Evolutionary conservation across 1,284 basidiomycete species (phyloP), one percentile per base, ranked within the genome.

Genomic region (Volvariella volvacea): DNA sequence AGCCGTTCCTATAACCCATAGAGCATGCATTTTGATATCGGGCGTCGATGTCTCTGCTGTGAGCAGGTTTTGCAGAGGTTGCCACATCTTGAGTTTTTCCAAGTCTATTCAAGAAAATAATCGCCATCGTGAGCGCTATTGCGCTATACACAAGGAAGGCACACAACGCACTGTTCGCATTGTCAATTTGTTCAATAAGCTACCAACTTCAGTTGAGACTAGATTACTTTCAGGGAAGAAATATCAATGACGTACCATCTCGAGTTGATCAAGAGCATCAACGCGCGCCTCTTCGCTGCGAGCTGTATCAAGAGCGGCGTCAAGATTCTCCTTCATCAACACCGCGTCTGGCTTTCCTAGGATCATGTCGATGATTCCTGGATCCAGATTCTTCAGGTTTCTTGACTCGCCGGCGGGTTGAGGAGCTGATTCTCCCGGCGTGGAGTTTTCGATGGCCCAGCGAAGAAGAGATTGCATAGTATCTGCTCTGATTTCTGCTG

Each of bases 1-100:
- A 0, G 95, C 93, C 0, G 95, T 98, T 3, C 95, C 95, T 15
- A 90, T 74, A 6, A 97, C 85, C 95, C 95, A 98, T 9, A 93
- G 71, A 0, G 84, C 80, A 46, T 90, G 83, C 41, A 76, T 69
- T 52, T 82, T 83, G 25, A 97, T 77, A 8, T 70, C 69, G 20
- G 79, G 73, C 3, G 83, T 69, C 1, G 80, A 73, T 0, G 65
- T 58, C 3, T 76, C 59, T 3, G 78, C 72, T 1, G 69, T 70
- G 25, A 94, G 62, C 7, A 97, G 70, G 3, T 62, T 58, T 33
- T 94, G 78, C 2, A 99, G 60, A 0, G 88, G 83, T 42, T 80
- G 73, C 94, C 95, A 98, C 66, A 99, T 80, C 49, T 83, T 77
- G 55, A 98, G 66, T 45, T 81, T 82, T 45, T 80, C 78, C 42